Conservation (phyloP, 306 rosid genomes). For the Chamaecrista fasciculata region DNA sequence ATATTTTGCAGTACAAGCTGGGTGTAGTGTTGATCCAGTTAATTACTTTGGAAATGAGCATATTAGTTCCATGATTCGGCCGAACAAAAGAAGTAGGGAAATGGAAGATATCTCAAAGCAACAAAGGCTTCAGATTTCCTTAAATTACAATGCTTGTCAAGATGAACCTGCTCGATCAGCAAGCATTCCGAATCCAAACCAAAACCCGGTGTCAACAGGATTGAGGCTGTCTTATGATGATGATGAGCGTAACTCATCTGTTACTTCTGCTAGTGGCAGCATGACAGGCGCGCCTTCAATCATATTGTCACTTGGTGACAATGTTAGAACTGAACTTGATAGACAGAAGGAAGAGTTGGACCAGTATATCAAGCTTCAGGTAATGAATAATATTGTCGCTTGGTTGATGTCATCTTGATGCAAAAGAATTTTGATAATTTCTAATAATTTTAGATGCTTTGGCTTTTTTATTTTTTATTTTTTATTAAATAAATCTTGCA, state of each 20-base stretch:
- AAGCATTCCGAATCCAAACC: constrained; percentile 60
- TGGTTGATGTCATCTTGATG: not conserved
- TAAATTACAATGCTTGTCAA: constrained; percentile 62
- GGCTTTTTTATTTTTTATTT: too few species aligned
- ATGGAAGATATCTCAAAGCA: constrained; percentile 68
- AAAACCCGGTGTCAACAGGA: constrained; percentile 82
- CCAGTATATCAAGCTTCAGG: constrained; percentile 75
- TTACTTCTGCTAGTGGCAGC: constrained; percentile 90
- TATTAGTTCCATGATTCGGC: constrained; percentile 54
- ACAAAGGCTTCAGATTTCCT: constrained; percentile 82
- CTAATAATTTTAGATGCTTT: too few species aligned
- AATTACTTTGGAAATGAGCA: constrained; percentile 75
- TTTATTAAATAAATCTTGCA: too few species aligned
- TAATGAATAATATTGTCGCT: constrained; percentile 24
- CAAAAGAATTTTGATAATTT: not conserved
- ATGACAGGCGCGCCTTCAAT: constrained; percentile 66
- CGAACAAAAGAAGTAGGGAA: constrained; percentile 63
- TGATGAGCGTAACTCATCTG: constrained; percentile 88
- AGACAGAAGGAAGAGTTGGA: constrained; percentile 84
- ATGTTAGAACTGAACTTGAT: constrained; percentile 71
- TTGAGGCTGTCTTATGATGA: constrained; percentile 85
- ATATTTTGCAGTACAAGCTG: constrained; percentile 64
- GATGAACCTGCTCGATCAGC: constrained; percentile 71
- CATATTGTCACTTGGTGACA: constrained; percentile 64
- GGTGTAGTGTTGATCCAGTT: constrained; percentile 73